Evolutionary conservation across 2,329 filamentous ascomycete species (phyloP).

Genomic region (Hypomyces perniciosus): DNA sequence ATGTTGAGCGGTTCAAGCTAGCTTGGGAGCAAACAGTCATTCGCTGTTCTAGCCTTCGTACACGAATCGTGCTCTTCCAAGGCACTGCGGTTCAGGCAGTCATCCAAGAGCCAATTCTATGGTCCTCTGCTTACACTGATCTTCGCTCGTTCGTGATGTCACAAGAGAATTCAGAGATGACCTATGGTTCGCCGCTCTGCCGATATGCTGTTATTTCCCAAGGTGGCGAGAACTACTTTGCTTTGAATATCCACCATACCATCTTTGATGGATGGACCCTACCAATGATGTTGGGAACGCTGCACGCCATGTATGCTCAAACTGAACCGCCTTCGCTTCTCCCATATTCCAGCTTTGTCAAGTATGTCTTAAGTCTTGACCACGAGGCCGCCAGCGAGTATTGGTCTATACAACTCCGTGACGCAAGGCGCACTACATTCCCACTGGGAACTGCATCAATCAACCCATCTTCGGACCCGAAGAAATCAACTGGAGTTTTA

Average conservation of each 20-base stretch:
- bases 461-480: not conserved
- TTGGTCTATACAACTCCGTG: too few relatives aligned
- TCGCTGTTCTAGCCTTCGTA: slow-evolving; percentile 15
- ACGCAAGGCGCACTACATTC: too few relatives aligned
- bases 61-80: slow-evolving; percentile 14
- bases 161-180: not conserved
- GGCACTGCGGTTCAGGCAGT: slow-evolving; percentile 9
- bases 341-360: too few relatives aligned
- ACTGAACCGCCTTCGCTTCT: too few relatives aligned
- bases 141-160: not conserved
- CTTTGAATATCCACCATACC: too few relatives aligned
- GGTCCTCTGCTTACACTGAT: not conserved
- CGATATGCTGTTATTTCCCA: not conserved
- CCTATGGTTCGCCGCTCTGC: not conserved
- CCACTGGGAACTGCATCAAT: not conserved
- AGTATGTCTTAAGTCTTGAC: too few relatives aligned
- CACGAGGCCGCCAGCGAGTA: too few relatives aligned
- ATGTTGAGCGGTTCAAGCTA: slow-evolving; percentile 16
- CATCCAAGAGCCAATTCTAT: slow-evolving; percentile 7
- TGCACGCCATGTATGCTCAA: too few relatives aligned
- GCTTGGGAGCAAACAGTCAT: slow-evolving; percentile 15
- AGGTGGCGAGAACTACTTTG: not conserved
- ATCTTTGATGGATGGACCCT: too few relatives aligned
- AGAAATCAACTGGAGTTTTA: not conserved
- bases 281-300: too few relatives aligned